phyloP scores from a whole-genome alignment of 2,329 filamentous ascomycete genomes.

The Fusarium anthophilum region DNA sequence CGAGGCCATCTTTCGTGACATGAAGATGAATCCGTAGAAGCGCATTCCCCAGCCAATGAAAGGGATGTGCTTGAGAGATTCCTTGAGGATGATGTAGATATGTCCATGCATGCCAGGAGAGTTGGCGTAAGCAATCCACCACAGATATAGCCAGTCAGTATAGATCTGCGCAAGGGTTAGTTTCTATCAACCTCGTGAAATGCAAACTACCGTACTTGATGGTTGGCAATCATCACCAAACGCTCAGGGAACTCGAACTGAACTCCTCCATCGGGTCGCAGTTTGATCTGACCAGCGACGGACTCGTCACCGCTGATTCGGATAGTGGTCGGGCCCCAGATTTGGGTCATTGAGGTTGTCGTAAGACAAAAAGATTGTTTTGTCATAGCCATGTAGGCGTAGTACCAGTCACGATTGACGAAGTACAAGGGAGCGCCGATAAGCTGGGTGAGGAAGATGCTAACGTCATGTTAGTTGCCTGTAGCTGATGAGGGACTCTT shows the following conservation, averaged over 20 bases:
- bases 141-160: constrained; percentile 91
- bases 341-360: constrained; percentile 82
- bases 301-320: constrained; percentile 85
- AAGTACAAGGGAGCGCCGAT: constrained; percentile 80
- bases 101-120: constrained; percentile 81
- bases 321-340: constrained; percentile 86
- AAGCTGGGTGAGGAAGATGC: constrained; percentile 76
- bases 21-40: constrained; percentile 90
- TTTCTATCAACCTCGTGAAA: neutral
- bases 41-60: constrained; percentile 83
- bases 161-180: constrained; percentile 66
- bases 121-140: constrained; percentile 91
- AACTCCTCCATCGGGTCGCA: constrained; percentile 76
- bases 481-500: neutral
- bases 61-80: constrained; percentile 84
- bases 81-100: constrained; percentile 90
- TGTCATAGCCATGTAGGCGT: constrained; percentile 86
- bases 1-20: constrained; percentile 87
- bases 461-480: constrained; percentile 44
- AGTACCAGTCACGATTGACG: constrained; percentile 79
- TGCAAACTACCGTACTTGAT: constrained; percentile 67
- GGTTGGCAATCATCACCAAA: constrained; percentile 85
- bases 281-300: constrained; percentile 77
- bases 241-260: constrained; percentile 84
- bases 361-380: constrained; percentile 85